These are phyloP conservation scores for Aspergillus panamensis DNA, from an alignment of 495 filamentous ascomycete species.

Conservation along the genomic window DNA sequence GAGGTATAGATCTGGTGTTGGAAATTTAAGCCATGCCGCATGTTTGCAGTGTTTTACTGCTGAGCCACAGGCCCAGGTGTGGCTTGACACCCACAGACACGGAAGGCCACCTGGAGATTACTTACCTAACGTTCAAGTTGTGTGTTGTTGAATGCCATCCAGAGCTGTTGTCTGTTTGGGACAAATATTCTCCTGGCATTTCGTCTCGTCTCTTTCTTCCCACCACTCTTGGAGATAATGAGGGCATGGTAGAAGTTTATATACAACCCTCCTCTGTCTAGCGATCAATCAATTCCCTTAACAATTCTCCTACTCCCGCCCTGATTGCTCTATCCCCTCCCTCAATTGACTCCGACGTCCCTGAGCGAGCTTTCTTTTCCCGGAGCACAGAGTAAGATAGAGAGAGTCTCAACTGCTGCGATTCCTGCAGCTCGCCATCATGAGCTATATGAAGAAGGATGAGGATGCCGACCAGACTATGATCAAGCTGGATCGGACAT, in stretches of 20 bases:
- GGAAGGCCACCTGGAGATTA: constrained; percentile 50
- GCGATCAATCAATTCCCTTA: constrained; percentile 22
- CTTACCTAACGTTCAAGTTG: constrained; percentile 6
- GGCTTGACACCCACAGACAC: constrained; percentile 39
- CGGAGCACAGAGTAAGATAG: constrained; percentile 5
- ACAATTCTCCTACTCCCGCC: constrained; percentile 26
- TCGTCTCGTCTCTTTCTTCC: constrained; percentile 8
- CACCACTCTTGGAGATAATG: constrained; percentile 25
- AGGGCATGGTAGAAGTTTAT: constrained; percentile 28
- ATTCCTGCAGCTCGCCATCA: constrained; percentile 47
- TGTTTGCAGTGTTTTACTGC: constrained; percentile 46
- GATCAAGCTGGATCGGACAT: constrained; percentile 95
- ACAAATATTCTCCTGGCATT: constrained; percentile 20
- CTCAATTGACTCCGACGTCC: constrained; percentile 25
- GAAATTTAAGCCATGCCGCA: constrained; percentile 26
- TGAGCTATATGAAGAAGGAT: constrained; percentile 98
- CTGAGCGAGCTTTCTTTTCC: constrained; percentile 10
- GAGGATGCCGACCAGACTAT: constrained; percentile 91
- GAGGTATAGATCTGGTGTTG: no score
- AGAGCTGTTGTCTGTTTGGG: constrained; percentile 17
- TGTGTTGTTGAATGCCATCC: constrained; percentile 20
- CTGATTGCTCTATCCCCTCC: constrained; percentile 25
- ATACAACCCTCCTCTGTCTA: constrained; percentile 22
- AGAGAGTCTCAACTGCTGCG: constrained; percentile 33
- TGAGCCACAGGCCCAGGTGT: constrained; percentile 27